These are phyloP conservation scores for Gentiana macrophylla DNA, from an alignment of 257 asterid genomes.

Conservation along the genomic window DNA sequence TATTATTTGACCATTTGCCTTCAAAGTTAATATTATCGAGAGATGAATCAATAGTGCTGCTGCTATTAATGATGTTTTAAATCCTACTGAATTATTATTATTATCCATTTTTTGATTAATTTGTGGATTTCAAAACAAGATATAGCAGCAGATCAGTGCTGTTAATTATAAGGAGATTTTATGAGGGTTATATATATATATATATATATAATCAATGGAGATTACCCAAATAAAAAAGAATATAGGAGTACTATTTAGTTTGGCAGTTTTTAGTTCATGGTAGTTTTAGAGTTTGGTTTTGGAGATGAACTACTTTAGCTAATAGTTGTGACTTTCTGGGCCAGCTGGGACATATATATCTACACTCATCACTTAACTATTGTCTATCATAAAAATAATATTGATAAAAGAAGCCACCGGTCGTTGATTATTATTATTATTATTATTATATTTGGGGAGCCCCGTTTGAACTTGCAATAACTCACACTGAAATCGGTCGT, in stretches of 20 bases:
- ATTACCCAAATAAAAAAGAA: too few species aligned
- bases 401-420: too few species aligned
- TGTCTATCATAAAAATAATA: too few species aligned
- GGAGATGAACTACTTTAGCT: slow-evolving; percentile 66
- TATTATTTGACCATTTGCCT: slow-evolving; percentile 42
- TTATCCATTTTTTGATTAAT: slow-evolving; percentile 3
- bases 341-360: too few species aligned
- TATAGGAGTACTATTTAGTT: too few species aligned
- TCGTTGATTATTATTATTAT: too few species aligned
- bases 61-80: slow-evolving; percentile 6
- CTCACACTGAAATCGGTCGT: too few species aligned
- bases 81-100: too few species aligned
- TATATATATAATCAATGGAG: too few species aligned
- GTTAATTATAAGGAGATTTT: background rate
- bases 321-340: background rate
- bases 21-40: slow-evolving; percentile 2
- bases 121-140: slow-evolving; percentile 14
- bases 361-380: too few species aligned
- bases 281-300: slow-evolving; percentile 24
- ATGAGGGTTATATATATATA: background rate
- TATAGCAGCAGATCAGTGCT: background rate
- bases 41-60: slow-evolving; percentile 1
- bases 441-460: too few species aligned
- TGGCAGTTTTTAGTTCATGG: slow-evolving; percentile 9
- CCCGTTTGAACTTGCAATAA: too few species aligned